Conservation (phyloP, 2,329 filamentous ascomycete genomes). For the Penicillium digitatum region DNA sequence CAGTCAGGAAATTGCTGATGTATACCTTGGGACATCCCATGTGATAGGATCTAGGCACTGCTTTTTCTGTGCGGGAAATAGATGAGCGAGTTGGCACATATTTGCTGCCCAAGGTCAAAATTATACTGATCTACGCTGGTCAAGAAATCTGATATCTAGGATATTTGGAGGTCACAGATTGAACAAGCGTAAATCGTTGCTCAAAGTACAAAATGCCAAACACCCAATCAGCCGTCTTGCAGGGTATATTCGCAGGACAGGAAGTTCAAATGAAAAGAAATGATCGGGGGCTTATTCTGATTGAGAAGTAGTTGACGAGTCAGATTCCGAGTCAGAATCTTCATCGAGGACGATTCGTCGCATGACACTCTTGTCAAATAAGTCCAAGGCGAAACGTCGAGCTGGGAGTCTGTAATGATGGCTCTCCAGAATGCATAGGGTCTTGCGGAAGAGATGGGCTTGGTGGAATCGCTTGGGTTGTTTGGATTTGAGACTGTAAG, state of each 20-base stretch:
- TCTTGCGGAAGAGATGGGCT: conserved; percentile 74
- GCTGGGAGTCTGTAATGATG: conserved; percentile 86
- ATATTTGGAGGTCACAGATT: conserved; percentile 10
- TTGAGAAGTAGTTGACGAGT: conserved; percentile 23
- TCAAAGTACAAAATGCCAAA: conserved; percentile 3
- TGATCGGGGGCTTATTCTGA: background rate
- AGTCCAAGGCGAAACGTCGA: conserved; percentile 82
- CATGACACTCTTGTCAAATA: conserved; percentile 89
- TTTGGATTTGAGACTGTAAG: conserved; percentile 65
- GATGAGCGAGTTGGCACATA: background rate
- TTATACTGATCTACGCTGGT: background rate
- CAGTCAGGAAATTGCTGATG: background rate
- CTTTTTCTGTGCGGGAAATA: too few relatives aligned
- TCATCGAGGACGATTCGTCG: conserved; percentile 78
- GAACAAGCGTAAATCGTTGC: conserved; percentile 9
- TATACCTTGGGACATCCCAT: background rate
- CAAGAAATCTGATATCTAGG: background rate
- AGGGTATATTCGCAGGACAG: conserved; percentile 9
- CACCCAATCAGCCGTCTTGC: conserved; percentile 1
- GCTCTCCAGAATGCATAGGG: conserved; percentile 77
- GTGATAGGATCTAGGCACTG: background rate
- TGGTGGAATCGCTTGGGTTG: conserved; percentile 72
- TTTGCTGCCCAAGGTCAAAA: background rate
- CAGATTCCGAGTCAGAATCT: conserved; percentile 45
- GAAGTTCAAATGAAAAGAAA: background rate